Percentiles rank a stretch among this genome's conserved stretches.
Evolutionary conservation across 306 rosid species (phyloP).

Genomic region (Lathyrus oleraceus): DNA sequence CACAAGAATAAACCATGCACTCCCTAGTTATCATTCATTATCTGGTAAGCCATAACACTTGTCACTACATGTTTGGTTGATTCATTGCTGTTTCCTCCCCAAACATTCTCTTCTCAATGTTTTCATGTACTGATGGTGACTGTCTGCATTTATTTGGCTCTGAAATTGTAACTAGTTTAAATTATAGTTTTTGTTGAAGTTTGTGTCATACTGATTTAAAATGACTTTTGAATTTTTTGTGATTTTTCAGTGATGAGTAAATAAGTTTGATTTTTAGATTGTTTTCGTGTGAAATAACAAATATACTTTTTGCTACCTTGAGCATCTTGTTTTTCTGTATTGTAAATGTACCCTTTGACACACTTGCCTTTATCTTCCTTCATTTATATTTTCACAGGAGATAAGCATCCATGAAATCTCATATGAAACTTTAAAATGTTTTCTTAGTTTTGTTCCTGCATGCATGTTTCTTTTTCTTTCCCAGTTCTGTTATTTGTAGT

Average conservation of each 20-base stretch:
- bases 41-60: constrained; percentile 60
- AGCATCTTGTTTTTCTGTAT: background rate
- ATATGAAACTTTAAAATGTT: constrained; percentile 10
- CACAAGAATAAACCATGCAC: constrained; percentile 60
- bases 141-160: constrained; percentile 25
- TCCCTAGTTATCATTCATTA: constrained; percentile 61
- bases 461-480: background rate
- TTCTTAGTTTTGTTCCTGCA: background rate
- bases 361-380: constrained; percentile 14
- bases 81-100: constrained; percentile 7
- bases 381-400: constrained; percentile 15
- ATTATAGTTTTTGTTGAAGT: constrained; percentile 14
- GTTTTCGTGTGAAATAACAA: constrained; percentile 11
- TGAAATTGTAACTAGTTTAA: constrained; percentile 21
- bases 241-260: background rate
- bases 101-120: background rate
- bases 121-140: constrained; percentile 10
- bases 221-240: background rate
- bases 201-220: constrained; percentile 12
- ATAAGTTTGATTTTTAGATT: constrained; percentile 8
- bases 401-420: constrained; percentile 18
- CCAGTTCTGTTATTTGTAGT: constrained; percentile 17
- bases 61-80: constrained; percentile 24
- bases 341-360: background rate
- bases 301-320: background rate